A percentile compares a stretch with the other conserved stretches of the same genome.
Conservation (phyloP, 2,329 filamentous ascomycete species). For the Nothopassalora personata region DNA sequence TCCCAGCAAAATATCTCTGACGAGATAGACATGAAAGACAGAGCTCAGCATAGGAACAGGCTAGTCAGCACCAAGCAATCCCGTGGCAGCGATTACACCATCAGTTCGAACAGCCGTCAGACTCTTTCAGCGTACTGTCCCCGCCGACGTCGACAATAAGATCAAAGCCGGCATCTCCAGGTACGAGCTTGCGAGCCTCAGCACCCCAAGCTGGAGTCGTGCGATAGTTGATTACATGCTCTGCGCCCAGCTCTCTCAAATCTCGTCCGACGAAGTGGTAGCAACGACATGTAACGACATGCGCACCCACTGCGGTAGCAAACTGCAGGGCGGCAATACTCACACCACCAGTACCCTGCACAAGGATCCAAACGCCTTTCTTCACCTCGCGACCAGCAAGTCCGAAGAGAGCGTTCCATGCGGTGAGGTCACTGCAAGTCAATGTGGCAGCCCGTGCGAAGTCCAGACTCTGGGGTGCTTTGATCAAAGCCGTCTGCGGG, state of each 20-base stretch:
- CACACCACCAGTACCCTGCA: slow-evolving; percentile 62
- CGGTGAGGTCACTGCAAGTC: slow-evolving; percentile 38
- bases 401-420: slow-evolving; percentile 48
- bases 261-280: slow-evolving; percentile 46
- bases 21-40: slow-evolving; percentile 11
- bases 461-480: slow-evolving; percentile 36
- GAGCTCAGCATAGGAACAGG: slow-evolving; percentile 16
- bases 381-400: slow-evolving; percentile 30
- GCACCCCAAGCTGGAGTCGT: slow-evolving; percentile 47
- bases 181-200: slow-evolving; percentile 41
- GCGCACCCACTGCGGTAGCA: slow-evolving; percentile 47
- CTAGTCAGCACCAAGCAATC: slow-evolving; percentile 9
- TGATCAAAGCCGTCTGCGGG: slow-evolving; percentile 48
- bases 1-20: slow-evolving; percentile 18
- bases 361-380: slow-evolving; percentile 47
- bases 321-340: slow-evolving; percentile 57
- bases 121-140: slow-evolving; percentile 18
- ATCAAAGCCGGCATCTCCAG: slow-evolving; percentile 49
- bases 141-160: slow-evolving; percentile 60
- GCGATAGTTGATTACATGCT: slow-evolving; percentile 51
- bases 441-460: slow-evolving; percentile 41
- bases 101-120: slow-evolving; percentile 38
- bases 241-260: slow-evolving; percentile 36
- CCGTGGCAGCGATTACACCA: slow-evolving; percentile 30
- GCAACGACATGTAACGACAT: slow-evolving; percentile 53